Evolutionary conservation across 1,284 basidiomycete genomes (phyloP).

Genomic region (Malassezia yamatoensis): DNA sequence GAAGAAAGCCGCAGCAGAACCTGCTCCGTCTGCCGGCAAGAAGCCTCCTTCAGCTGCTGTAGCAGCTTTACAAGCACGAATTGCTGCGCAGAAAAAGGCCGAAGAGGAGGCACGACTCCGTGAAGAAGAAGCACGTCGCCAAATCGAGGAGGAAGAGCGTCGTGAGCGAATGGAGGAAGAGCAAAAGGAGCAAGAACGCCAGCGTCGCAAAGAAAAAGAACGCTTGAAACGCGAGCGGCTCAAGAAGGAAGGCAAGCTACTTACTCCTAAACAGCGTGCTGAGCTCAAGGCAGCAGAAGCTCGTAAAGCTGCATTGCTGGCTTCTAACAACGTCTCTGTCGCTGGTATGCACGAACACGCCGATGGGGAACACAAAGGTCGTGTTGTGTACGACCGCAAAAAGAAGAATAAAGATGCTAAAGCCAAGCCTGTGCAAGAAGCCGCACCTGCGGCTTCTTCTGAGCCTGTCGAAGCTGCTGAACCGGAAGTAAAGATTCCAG

Average conservation of each 20-base stretch:
- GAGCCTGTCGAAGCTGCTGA: slow-evolving; percentile 15
- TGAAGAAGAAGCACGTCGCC: slow-evolving; percentile 33
- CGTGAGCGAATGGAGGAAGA: slow-evolving; percentile 42
- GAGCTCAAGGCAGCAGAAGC: slow-evolving; percentile 84
- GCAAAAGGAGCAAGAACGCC: slow-evolving; percentile 41
- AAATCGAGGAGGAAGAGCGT: slow-evolving; percentile 43
- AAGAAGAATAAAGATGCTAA: slow-evolving; percentile 58
- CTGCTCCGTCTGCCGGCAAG: slow-evolving; percentile 20
- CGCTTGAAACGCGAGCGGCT: slow-evolving; percentile 44
- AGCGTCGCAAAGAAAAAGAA: slow-evolving; percentile 44
- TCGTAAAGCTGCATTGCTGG: slow-evolving; percentile 77
- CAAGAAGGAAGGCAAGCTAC: slow-evolving; percentile 45
- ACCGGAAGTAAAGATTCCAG: slow-evolving; percentile 31
- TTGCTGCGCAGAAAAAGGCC: slow-evolving; percentile 45
- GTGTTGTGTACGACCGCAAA: slow-evolving; percentile 66
- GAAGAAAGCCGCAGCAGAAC: slow-evolving; percentile 25
- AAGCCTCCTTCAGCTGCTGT: slow-evolving; percentile 43
- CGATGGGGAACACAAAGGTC: slow-evolving; percentile 45
- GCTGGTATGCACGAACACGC: slow-evolving; percentile 62
- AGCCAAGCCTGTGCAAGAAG: slow-evolving; percentile 38
- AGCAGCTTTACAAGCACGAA: slow-evolving; percentile 40
- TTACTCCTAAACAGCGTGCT: slow-evolving; percentile 71
- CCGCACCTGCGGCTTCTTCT: slow-evolving; percentile 20
- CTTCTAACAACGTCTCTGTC: slow-evolving; percentile 70
- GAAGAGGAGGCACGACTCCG: slow-evolving; percentile 40